Conservation (phyloP, 176 grass and related monocot species). For the Typha latifolia region DNA sequence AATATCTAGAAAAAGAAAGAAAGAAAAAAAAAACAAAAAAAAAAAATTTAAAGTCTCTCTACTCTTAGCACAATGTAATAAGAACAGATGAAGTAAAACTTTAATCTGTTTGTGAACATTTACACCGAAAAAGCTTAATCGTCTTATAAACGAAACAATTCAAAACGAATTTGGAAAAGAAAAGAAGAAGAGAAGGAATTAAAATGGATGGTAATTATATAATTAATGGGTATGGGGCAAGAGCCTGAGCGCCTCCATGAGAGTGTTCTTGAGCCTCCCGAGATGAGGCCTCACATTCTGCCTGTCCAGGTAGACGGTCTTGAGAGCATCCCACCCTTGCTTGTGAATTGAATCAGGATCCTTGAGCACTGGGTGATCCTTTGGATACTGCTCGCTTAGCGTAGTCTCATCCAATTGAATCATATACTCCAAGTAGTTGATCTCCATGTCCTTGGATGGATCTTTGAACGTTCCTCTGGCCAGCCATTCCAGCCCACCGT, state of each 20-base stretch:
- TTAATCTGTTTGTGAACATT: neutral
- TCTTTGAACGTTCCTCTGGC: slow-evolving; percentile 69
- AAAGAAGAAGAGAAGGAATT: neutral
- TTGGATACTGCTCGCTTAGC: slow-evolving; percentile 66
- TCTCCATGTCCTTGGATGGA: slow-evolving; percentile 57
- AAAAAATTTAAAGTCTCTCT: no score
- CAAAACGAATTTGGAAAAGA: neutral
- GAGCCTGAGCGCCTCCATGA: slow-evolving; percentile 51
- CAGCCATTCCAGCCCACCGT: slow-evolving; percentile 70
- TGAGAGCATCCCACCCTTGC: slow-evolving; percentile 70
- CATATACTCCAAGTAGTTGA: slow-evolving; percentile 75
- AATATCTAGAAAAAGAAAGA: no score
- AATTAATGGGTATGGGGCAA: slow-evolving; percentile 32
- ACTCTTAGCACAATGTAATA: no score
- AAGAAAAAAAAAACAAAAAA: no score
- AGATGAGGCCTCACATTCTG: slow-evolving; percentile 85
- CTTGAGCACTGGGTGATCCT: slow-evolving; percentile 54
- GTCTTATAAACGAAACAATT: neutral
- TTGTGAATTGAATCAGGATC: slow-evolving; percentile 70
- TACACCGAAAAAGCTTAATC: neutral
- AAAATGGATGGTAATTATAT: neutral
- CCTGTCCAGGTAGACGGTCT: slow-evolving; percentile 77
- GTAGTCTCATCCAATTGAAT: slow-evolving; percentile 83
- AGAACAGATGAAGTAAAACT: no score
- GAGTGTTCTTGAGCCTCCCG: slow-evolving; percentile 69